Evolutionary conservation across 441 rosid genomes (phyloP).

Genomic region (Bocquillonia castaneifolia): DNA sequence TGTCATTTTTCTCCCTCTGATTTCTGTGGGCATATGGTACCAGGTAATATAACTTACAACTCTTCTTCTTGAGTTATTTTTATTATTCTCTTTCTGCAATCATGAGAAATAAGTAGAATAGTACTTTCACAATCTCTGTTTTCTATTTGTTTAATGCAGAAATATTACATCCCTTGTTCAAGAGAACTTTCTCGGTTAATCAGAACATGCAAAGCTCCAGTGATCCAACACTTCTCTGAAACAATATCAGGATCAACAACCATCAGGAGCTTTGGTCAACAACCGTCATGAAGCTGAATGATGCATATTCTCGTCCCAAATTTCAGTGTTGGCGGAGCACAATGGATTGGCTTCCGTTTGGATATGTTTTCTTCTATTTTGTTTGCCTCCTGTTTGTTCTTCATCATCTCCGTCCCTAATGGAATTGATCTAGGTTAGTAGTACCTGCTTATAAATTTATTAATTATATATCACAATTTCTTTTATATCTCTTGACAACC

Average conservation of each 20-base stretch:
- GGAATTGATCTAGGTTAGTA: conserved; percentile 76
- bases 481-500: background rate
- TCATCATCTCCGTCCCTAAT: conserved; percentile 58
- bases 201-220: conserved; percentile 78
- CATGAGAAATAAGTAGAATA: too few relatives aligned
- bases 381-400: conserved; percentile 62
- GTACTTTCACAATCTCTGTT: too few relatives aligned
- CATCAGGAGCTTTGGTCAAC: conserved; percentile 79
- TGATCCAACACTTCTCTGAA: conserved; percentile 87
- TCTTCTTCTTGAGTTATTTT: too few relatives aligned
- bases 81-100: too few relatives aligned
- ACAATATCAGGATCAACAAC: conserved; percentile 77
- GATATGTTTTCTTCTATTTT: conserved; percentile 63
- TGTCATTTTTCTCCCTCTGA: conserved; percentile 69
- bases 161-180: conserved; percentile 71
- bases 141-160: conserved; percentile 46
- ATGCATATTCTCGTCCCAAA: conserved; percentile 67
- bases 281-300: conserved; percentile 55
- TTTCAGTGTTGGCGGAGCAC: conserved; percentile 70
- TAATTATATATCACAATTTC: too few relatives aligned
- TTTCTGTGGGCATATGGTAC: conserved; percentile 65
- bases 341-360: conserved; percentile 84
- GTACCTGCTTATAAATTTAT: background rate
- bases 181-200: conserved; percentile 72
- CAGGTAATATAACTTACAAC: conserved; percentile 49